Percentiles rank a stretch among this genome's conserved stretches.
Conservation (phyloP, 2,329 filamentous ascomycete species). For the Mycosphaerella sp. region DNA sequence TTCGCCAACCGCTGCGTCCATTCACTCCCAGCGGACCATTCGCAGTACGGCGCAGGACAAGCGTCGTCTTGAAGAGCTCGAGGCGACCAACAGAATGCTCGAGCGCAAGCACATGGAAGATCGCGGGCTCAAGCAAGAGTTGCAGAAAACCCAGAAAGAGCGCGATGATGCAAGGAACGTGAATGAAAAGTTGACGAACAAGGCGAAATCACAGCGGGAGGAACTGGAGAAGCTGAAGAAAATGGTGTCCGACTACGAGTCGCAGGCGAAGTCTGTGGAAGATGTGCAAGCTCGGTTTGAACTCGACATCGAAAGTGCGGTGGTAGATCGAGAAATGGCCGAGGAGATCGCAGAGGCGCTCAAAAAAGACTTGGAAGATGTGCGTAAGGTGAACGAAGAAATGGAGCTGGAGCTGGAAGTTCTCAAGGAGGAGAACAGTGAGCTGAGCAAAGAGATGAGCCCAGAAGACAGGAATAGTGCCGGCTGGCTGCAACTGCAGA, state of each 20-base stretch:
- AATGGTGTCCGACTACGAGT: constrained; percentile 68
- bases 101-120: constrained; percentile 84
- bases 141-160: constrained; percentile 71
- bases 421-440: constrained; percentile 76
- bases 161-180: constrained; percentile 73
- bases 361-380: constrained; percentile 69
- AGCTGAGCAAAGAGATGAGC: constrained; percentile 76
- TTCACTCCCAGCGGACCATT: constrained; percentile 30
- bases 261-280: constrained; percentile 62
- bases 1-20: constrained; percentile 29
- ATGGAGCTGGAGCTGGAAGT: constrained; percentile 83
- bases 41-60: constrained; percentile 47
- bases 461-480: constrained; percentile 80
- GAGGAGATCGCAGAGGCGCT: constrained; percentile 82
- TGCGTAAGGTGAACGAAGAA: constrained; percentile 74
- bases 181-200: constrained; percentile 83
- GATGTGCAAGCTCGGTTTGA: constrained; percentile 77
- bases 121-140: constrained; percentile 70
- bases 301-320: constrained; percentile 73
- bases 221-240: constrained; percentile 72
- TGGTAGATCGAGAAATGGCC: constrained; percentile 90
- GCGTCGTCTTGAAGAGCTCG: constrained; percentile 76
- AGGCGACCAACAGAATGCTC: constrained; percentile 77
- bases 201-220: constrained; percentile 76
- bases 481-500: constrained; percentile 87